phyloP scores from a whole-genome alignment of 495 filamentous ascomycete species.

The Talaromyces nanjingensis region DNA sequence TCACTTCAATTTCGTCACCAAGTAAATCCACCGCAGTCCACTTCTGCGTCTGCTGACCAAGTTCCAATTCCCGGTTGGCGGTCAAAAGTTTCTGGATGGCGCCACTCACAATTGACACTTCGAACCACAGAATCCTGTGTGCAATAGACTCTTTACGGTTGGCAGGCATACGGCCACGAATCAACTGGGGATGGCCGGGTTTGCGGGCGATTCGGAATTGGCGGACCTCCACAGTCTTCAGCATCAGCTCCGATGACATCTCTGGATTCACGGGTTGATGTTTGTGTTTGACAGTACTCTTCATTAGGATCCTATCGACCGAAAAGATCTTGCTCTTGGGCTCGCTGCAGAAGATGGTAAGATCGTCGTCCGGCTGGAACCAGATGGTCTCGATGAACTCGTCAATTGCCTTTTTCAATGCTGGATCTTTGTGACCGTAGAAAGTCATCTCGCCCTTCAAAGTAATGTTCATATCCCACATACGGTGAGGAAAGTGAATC shows the following conservation, averaged over 20 bases:
- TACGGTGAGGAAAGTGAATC: conserved; percentile 33
- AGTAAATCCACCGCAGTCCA: conserved; percentile 23
- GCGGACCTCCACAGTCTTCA: conserved; percentile 36
- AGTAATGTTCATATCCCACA: conserved; percentile 39
- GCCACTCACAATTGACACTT: conserved; percentile 28
- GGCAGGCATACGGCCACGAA: conserved; percentile 18
- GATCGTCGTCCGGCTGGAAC: conserved; percentile 19
- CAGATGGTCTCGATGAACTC: conserved; percentile 24
- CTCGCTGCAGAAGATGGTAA: conserved; percentile 17
- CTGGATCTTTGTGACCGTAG: conserved; percentile 7
- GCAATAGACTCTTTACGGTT: background rate
- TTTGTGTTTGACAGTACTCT: conserved; percentile 24
- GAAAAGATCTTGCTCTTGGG: conserved; percentile 13
- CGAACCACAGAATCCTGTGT: conserved; percentile 34
- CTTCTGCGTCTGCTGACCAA: conserved; percentile 26
- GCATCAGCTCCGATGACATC: conserved; percentile 16
- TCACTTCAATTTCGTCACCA: conserved; percentile 14
- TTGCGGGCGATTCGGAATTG: conserved; percentile 22
- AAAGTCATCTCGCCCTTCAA: conserved; percentile 17
- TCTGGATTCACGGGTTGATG: background rate
- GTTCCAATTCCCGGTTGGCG: conserved; percentile 21
- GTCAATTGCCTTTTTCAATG: conserved; percentile 19
- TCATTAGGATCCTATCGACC: conserved; percentile 27
- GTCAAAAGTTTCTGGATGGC: conserved; percentile 21
- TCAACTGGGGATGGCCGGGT: conserved; percentile 7